These are phyloP conservation scores for Pythium pyrilobum DNA, from an alignment of 352 stramenopile genomes.

Conservation along the genomic window DNA sequence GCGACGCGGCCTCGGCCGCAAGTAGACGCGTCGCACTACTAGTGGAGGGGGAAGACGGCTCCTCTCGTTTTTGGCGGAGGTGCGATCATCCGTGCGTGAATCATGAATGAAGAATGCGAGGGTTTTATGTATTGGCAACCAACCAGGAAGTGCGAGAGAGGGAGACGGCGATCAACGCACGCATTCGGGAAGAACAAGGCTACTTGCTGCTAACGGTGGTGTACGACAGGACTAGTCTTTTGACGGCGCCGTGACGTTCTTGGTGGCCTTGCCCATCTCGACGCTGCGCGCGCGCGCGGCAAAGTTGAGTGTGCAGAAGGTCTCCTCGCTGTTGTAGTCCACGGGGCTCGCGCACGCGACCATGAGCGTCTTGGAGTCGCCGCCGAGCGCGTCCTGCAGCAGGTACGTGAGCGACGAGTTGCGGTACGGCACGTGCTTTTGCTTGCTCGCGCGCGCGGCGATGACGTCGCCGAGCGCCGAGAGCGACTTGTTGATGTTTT, in stretches of 20 bases:
- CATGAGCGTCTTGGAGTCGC: constrained; percentile 93
- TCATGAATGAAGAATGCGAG: constrained; percentile 2
- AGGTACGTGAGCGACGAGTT: constrained; percentile 94
- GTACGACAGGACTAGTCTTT: too few relatives aligned
- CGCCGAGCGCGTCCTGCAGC: constrained; percentile 89
- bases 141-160: constrained; percentile 1
- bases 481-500: constrained; percentile 94
- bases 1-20: constrained; percentile 20
- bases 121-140: constrained; percentile 12
- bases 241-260: constrained; percentile 70
- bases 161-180: too few relatives aligned
- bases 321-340: constrained; percentile 91
- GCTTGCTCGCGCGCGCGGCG: constrained; percentile 73
- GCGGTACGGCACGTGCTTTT: constrained; percentile 92
- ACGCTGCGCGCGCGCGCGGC: constrained; percentile 78
- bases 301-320: constrained; percentile 93
- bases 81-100: not conserved
- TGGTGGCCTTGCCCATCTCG: constrained; percentile 87
- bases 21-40: too few relatives aligned
- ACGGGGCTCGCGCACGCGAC: constrained; percentile 87
- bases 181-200: not conserved
- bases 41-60: too few relatives aligned
- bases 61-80: too few relatives aligned
- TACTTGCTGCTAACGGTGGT: not conserved
- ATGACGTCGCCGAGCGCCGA: constrained; percentile 98